Evolutionary conservation across 352 stramenopile species (phyloP), one percentile per base, ranked within the genome.

Genomic region (Globisporangium rhizosaccharum): DNA sequence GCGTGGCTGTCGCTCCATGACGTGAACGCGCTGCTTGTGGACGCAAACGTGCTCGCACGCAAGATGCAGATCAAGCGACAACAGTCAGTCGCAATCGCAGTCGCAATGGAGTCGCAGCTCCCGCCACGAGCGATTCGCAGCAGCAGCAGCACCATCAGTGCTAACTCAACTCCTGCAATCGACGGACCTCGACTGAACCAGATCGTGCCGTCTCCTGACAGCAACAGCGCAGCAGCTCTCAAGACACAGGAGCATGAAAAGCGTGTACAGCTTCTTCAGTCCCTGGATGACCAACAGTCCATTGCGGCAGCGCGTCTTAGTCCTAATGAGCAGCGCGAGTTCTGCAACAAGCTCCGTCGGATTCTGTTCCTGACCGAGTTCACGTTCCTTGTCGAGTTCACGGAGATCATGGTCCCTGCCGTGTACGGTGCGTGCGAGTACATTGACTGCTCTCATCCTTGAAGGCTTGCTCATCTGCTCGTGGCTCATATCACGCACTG

Each of bases 321-420:
- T 28, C 55, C 51, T 0, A 58, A 75, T 15, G 42, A 63, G 20
- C 53, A 26, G 23, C 58, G 68, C 7, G 36, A 61, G 18, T 73
- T 76, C 17, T 51, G 65, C 1, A 18, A 61, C 0, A 45, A 65
- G 12, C 50, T 66, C 0, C 52, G 65, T 3, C 51, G 65, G 33
- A 41, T 79, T 37, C 61, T 83, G 3, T 75, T 79, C 45, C 60
- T 75, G 49, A 72, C 74, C 1, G 71, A 81, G 63, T 84, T 77
- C 17, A 33, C 79, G 18, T 20, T 80, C n/a, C 56, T 80, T 48
- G 61, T 74, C 44, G 72, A 83, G 52, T 79, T 70, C 28, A 61
- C 71, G 2, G 69, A 80, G 33, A 65, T 76, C 5, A 60, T 75
- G 28, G 62, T 80, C 12, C 67, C 74, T 8, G 20, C 70, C 4